phyloP scores from a whole-genome alignment of 257 asterid species.

The Ilex aquifolium region DNA sequence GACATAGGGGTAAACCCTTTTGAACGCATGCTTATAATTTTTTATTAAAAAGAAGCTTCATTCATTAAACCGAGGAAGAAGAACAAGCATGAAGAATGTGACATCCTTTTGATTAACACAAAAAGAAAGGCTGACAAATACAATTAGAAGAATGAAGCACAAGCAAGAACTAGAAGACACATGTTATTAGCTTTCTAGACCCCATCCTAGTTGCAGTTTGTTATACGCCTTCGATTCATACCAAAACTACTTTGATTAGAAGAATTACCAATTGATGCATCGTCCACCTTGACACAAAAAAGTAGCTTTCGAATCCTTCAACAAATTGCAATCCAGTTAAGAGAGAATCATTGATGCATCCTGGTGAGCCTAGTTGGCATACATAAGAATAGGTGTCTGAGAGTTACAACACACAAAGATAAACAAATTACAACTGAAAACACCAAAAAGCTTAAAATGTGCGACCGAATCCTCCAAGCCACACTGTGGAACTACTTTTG shows the following conservation, averaged over 20 bases:
- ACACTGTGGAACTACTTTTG: no score
- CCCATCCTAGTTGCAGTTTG: not conserved
- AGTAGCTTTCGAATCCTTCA: conserved; percentile 77
- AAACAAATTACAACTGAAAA: no score
- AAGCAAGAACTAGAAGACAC: not conserved
- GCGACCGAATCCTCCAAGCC: no score
- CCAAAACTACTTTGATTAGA: no score
- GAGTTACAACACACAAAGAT: not conserved
- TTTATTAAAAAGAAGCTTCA: no score
- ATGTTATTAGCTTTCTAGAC: not conserved
- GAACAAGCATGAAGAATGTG: no score
- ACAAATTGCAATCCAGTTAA: conserved; percentile 84
- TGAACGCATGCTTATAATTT: no score
- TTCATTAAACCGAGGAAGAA: no score
- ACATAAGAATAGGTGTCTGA: conserved; percentile 5
- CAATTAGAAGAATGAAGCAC: not conserved
- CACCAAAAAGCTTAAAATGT: no score
- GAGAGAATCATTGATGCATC: conserved; percentile 68
- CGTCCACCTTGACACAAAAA: conserved; percentile 84
- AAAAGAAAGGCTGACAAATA: not conserved
- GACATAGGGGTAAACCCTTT: no score
- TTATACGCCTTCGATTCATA: no score
- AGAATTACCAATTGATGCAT: conserved; percentile 84
- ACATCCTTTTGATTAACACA: not conserved
- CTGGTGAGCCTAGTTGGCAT: conserved; percentile 67